These are phyloP conservation scores for Zoysia japonica DNA, from an alignment of 176 grass and related monocot genomes.

Conservation along the genomic window DNA sequence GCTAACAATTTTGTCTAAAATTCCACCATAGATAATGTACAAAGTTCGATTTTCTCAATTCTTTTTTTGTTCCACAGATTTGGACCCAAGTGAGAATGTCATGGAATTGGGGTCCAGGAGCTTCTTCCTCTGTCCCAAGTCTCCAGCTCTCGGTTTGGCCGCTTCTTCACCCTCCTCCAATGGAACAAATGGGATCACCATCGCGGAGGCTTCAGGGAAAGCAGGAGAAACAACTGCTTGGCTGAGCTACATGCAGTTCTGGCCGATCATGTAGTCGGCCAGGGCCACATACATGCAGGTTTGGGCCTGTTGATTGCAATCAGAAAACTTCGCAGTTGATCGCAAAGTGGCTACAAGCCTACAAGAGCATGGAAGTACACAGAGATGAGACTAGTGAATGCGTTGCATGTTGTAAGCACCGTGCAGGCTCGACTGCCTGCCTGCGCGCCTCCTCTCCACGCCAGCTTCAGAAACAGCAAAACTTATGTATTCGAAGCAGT, in stretches of 20 bases:
- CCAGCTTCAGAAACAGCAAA: constrained; percentile 7
- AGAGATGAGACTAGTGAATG: not conserved
- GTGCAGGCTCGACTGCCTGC: not conserved
- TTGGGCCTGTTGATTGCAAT: not conserved
- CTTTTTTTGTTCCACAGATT: constrained; percentile 40
- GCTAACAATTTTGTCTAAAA: not conserved
- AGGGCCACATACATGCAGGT: not conserved
- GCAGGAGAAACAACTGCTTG: constrained; percentile 30
- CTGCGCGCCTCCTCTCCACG: not conserved
- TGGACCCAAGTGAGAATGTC: constrained; percentile 67
- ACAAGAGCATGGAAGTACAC: not conserved
- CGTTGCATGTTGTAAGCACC: not conserved
- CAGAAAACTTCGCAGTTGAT: not conserved
- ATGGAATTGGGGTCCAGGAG: constrained; percentile 79
- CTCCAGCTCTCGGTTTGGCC: constrained; percentile 17
- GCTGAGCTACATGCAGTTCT: constrained; percentile 59
- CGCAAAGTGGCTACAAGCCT: not conserved
- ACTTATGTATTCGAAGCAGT: not conserved
- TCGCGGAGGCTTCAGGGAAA: not conserved
- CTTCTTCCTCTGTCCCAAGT: constrained; percentile 88
- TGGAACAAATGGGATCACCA: constrained; percentile 28
- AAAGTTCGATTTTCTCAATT: not conserved
- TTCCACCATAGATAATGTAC: not conserved
- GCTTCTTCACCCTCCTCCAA: constrained; percentile 39
- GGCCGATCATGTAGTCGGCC: constrained; percentile 43